Conservation (phyloP, 148 eudicot genomes). For the Polygonum aviculare region DNA sequence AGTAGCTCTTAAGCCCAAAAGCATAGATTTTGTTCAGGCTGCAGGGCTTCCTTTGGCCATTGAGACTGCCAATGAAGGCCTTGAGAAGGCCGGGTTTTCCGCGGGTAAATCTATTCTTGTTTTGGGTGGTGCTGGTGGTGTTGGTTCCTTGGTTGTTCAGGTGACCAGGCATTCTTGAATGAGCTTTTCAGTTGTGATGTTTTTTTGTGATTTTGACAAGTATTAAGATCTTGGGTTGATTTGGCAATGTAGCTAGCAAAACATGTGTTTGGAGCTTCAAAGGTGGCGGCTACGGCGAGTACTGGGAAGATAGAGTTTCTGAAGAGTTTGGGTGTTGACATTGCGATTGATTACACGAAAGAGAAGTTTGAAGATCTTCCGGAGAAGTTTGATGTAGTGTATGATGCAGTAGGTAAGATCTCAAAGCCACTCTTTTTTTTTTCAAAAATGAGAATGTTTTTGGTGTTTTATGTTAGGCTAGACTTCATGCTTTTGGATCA, state of each 20-base stretch:
- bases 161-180: slow-evolving; percentile 18
- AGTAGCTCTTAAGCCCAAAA: slow-evolving; percentile 75
- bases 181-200: background rate
- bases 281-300: slow-evolving; percentile 95
- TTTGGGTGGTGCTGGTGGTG: slow-evolving; percentile 93
- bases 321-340: slow-evolving; percentile 77
- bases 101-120: slow-evolving; percentile 79
- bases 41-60: slow-evolving; percentile 84
- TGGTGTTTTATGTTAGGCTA: too few relatives aligned
- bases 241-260: slow-evolving; percentile 60
- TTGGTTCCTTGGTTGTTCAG: slow-evolving; percentile 88
- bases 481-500: too few relatives aligned
- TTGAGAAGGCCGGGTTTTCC: slow-evolving; percentile 69
- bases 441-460: background rate
- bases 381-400: slow-evolving; percentile 85
- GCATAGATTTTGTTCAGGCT: slow-evolving; percentile 64
- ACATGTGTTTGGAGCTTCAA: slow-evolving; percentile 89
- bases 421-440: background rate
- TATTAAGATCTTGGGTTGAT: background rate
- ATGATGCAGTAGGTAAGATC: slow-evolving; percentile 80
- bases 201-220: background rate
- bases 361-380: slow-evolving; percentile 79
- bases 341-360: slow-evolving; percentile 80
- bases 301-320: slow-evolving; percentile 69
- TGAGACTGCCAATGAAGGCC: slow-evolving; percentile 93